Base-by-base conservation (phyloP, 1,284 basidiomycete species). In the Papiliotrema flavescens region DNA sequence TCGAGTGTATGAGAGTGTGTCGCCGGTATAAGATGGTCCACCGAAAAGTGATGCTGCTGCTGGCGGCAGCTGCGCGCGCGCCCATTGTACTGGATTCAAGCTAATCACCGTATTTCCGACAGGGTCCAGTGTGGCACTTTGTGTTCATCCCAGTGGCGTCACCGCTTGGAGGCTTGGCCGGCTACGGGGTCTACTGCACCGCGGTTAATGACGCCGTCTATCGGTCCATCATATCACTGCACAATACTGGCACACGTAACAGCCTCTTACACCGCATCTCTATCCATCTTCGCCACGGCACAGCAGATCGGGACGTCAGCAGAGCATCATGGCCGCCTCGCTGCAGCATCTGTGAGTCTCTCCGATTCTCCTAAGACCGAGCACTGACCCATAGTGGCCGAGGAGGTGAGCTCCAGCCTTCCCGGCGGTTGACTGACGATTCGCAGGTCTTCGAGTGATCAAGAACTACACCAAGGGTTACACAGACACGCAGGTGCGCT, bases 401-500 rank as follows among this genome's bases (percentile, higher is more conserved):
- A 61, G 74, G 74, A 49, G 74, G 74, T 74, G 52, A 61, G 72
- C 8, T 32, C 22, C 14, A n/a, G 23, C 35, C 23, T 40, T 17
- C 11, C 14, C 37, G 14, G 22, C 20, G 23, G 24, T 49, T 15
- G 24, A 41, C 47, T 57, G 51, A 54, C 50, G 7, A 13, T 26
- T 45, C 36, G 19, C 53, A 76, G 87, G 89, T 47, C 81, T 93
- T 48, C 84, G 91, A 51, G 88, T 90, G 40, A 89, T 88, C 54
- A 95, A 95, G 78, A 94, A 95, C 75, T 94, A 94, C 75, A 95
- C 92, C 44, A 95, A 94, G 70, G 80, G 92, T 8, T 96, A 96
- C 77, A 93, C 90, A 50, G 91, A 96, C 66, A 77, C 76, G 17
- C 77, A 77, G 66, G 73, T 74, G n/a, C 41, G 71, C 15, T 43